Evolutionary conservation across 495 filamentous ascomycete genomes (phyloP), one percentile per base, ranked within the genome.

Genomic region (Neurospora sublineolata): DNA sequence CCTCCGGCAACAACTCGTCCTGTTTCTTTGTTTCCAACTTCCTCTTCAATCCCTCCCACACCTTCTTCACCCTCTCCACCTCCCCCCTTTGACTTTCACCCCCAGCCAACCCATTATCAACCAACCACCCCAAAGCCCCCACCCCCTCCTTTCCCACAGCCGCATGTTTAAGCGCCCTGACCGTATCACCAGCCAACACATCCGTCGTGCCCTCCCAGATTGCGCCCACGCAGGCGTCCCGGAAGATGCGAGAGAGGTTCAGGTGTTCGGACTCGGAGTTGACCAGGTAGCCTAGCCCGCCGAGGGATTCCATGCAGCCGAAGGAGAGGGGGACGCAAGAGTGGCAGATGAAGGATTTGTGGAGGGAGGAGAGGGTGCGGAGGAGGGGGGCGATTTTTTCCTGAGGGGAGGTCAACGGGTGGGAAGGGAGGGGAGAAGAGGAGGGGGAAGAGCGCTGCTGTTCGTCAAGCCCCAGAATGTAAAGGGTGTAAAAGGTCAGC

Each of bases 131-230:
- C 71, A 88, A 75, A n/a, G 77, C 80, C 1, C 73, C 71, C n/a
- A 88, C 74, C 0, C 83, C 76, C 64, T 80, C 74, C 16, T 76
- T 60, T 18, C 83, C 83, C 0, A 78, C 78, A 12, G 78, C 78
- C 14, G 82, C 80, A 68, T 86, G 83, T 42, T 88, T 79, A 1
- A 89, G 72, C n/a, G 87, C 86, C 1, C 87, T 79, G 44, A 91
- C 80, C 9, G 88, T 80, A 72, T 93, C 91, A 37, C 84, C 84
- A 7, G 85, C 86, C 30, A 93, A 76, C 3, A 93, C 88, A 74
- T 92, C 89, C 10, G 89, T 92, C 3, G 91, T 93, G 5, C 91
- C 91, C 76, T 93, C 91, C 89, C 91, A 93, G 70, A 92, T 92
- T 36, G 86, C 84, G 39, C 89, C 83, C 3, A 92, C 89, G 6